A percentile compares a stretch with the other conserved stretches of the same genome.
These are phyloP conservation scores for Corinectria fuckeliana DNA, from an alignment of 2,329 filamentous ascomycete genomes.

Conservation along the genomic window DNA sequence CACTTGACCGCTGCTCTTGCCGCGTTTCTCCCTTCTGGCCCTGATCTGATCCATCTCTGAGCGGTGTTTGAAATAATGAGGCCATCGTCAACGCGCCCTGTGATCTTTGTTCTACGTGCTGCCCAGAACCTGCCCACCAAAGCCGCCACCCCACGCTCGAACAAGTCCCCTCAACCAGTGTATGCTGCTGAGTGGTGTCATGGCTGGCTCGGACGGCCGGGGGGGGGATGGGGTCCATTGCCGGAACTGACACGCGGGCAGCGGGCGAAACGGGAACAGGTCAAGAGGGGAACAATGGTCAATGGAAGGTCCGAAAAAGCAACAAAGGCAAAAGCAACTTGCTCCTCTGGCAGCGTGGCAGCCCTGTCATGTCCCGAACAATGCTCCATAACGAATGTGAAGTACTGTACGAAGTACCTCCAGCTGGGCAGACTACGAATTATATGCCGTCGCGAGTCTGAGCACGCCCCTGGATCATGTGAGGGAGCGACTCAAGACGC, in stretches of 20 bases:
- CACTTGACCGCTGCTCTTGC: conserved; percentile 37
- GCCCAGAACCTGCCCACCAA: conserved; percentile 33
- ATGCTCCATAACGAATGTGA: conserved; percentile 6
- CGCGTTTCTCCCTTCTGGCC: conserved; percentile 24
- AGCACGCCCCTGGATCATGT: conserved; percentile 4
- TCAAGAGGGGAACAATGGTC: too few relatives aligned
- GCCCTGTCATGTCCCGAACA: conserved; percentile 21
- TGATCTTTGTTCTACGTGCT: conserved; percentile 31
- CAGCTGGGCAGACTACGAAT: not conserved
- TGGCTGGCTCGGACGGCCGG: conserved; percentile 28
- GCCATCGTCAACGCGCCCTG: conserved; percentile 35
- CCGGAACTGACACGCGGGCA: conserved; percentile 29
- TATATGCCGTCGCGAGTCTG: not conserved
- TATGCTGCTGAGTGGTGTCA: conserved; percentile 30
- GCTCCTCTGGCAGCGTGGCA: conserved; percentile 25
- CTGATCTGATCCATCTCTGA: conserved; percentile 33
- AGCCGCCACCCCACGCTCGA: conserved; percentile 35
- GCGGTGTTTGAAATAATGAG: conserved; percentile 34
- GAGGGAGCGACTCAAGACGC: not conserved
- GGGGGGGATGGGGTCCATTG: conserved; percentile 20
- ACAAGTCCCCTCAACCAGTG: conserved; percentile 27
- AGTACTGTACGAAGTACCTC: not conserved
- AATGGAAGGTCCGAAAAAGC: conserved; percentile 17
- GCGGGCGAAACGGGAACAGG: conserved; percentile 26
- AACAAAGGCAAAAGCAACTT: conserved; percentile 28